Evolutionary conservation across 371 early-diverging fungal genomes (phyloP), one percentile per base, ranked within the genome.

Genomic region (Thermomucor indicae-seudaticae): DNA sequence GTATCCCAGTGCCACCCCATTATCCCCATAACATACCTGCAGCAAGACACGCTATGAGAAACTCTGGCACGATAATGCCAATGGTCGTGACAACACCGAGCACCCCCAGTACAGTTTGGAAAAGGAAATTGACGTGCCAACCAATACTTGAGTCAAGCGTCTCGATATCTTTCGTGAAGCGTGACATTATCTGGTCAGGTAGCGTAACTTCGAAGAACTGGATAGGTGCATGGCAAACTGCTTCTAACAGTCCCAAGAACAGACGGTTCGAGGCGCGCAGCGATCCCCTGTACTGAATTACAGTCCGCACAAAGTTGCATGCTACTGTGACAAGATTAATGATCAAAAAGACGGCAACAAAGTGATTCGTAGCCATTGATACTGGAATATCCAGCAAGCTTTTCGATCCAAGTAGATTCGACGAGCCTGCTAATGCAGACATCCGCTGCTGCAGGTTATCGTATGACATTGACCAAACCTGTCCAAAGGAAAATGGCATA

Each of bases 201-300:
- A 95, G 89, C 1, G 93, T 95, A 32, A 71, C 79, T 42, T 95
- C 94, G 62, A 94, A 93, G 73, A 95, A 94, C 11, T 85, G 75
- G 20, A 92, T 64, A 17, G 81, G 83, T 0, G 90, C 88, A 39
- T 75, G 83, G 12, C 89, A 73, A 0, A 89, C 79, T 1, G 81
- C 58, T 28, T 67, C 48, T 17, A 90, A 62, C 10, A 86, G 62
- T 19, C 70, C 68, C 49, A 73, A 58, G 49, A 85, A 85, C n/a
- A 89, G 51, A 0, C 59, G 49, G 16, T 75, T 73, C 0, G 85
- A 83, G 2, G 88, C 90, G 8, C 81, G 77, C 20, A 89, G 57
- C 0, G 81, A 76, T 0, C 90, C 86, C 24, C 58, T 67, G 50
- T 70, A 72, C 49, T 84, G 81, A 38, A 80, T 65, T 12, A 79